Evolutionary conservation across 2,329 filamentous ascomycete species (phyloP).

Genomic region (Intubia oerlemansii): DNA sequence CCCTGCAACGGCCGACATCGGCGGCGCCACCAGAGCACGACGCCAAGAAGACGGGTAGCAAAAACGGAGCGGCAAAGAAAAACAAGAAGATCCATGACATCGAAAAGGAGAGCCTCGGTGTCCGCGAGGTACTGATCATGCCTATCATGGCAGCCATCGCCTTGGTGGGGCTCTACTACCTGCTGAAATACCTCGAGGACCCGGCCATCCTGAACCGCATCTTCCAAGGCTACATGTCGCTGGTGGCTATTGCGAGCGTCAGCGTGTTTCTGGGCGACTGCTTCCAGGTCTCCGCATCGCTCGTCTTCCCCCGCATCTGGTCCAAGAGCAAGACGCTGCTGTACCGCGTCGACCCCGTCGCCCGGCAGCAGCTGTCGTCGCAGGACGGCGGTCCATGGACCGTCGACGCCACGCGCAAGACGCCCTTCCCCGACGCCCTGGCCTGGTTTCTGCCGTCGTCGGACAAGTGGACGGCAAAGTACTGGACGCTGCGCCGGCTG

Average conservation of each 20-base stretch:
- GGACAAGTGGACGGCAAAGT: conserved; percentile 10
- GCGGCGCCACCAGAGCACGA: conserved; percentile 32
- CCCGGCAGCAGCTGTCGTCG: conserved; percentile 15
- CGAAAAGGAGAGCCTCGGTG: conserved; percentile 34
- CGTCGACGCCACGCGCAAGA: conserved; percentile 12
- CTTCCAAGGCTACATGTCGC: conserved; percentile 63
- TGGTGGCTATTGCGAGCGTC: conserved; percentile 59
- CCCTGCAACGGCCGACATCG: conserved; percentile 63
- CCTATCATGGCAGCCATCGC: conserved; percentile 52
- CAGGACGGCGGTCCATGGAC: conserved; percentile 7
- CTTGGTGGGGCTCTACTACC: conserved; percentile 57
- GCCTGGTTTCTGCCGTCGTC: conserved; percentile 13
- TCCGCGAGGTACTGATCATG: conserved; percentile 66
- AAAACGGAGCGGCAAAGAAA: conserved; percentile 15
- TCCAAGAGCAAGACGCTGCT: conserved; percentile 16
- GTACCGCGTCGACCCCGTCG: conserved; percentile 22
- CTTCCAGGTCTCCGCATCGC: conserved; percentile 38
- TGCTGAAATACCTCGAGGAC: conserved; percentile 77
- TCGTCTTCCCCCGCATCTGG: conserved; percentile 59
- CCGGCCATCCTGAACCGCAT: conserved; percentile 64
- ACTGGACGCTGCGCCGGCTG: conserved; percentile 32
- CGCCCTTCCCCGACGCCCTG: conserved; percentile 18
- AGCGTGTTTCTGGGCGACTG: conserved; percentile 52
- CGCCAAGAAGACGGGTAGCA: conserved; percentile 18
- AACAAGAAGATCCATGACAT: conserved; percentile 1